Conservation (phyloP, 2,329 filamentous ascomycete species). For the Stagonosporopsis vannaccii region DNA sequence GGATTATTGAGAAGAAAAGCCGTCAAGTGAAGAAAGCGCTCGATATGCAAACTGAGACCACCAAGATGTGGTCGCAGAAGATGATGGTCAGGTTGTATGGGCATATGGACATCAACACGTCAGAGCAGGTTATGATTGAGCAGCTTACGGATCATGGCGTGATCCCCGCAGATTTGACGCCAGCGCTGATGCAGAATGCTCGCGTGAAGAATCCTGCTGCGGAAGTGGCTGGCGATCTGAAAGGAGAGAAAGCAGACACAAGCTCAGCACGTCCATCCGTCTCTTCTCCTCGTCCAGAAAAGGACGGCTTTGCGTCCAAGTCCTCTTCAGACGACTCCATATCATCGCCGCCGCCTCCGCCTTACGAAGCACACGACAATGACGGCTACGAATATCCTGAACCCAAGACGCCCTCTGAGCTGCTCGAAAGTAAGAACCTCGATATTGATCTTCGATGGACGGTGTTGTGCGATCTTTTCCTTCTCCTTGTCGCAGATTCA, state of each 20-base stretch:
- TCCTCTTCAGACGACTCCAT: constrained; percentile 46
- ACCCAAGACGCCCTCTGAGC: constrained; percentile 81
- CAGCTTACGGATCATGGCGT: constrained; percentile 94
- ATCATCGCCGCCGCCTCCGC: constrained; percentile 61
- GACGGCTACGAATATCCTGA: constrained; percentile 75
- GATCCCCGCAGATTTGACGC: constrained; percentile 80
- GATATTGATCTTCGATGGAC: constrained; percentile 98
- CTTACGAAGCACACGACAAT: constrained; percentile 68
- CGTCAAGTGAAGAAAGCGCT: constrained; percentile 76
- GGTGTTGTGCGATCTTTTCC: constrained; percentile 91
- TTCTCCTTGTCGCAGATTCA: constrained; percentile 95
- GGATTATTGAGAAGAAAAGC: constrained; percentile 61
- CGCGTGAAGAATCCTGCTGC: constrained; percentile 92
- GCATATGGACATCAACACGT: constrained; percentile 94
- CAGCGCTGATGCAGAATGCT: constrained; percentile 87
- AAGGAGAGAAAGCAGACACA: constrained; percentile 16
- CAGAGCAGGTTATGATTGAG: constrained; percentile 98
- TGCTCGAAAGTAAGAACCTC: constrained; percentile 81
- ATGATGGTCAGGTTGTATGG: constrained; percentile 95
- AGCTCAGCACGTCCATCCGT: constrained; percentile 46
- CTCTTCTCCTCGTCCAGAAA: constrained; percentile 42
- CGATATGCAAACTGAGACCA: constrained; percentile 73
- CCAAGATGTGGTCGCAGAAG: constrained; percentile 96
- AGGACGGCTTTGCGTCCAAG: constrained; percentile 27
- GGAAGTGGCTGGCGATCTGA: constrained; percentile 46